phyloP scores from a whole-genome alignment of 495 filamentous ascomycete species.

The Penicillium macrosclerotiorum region DNA sequence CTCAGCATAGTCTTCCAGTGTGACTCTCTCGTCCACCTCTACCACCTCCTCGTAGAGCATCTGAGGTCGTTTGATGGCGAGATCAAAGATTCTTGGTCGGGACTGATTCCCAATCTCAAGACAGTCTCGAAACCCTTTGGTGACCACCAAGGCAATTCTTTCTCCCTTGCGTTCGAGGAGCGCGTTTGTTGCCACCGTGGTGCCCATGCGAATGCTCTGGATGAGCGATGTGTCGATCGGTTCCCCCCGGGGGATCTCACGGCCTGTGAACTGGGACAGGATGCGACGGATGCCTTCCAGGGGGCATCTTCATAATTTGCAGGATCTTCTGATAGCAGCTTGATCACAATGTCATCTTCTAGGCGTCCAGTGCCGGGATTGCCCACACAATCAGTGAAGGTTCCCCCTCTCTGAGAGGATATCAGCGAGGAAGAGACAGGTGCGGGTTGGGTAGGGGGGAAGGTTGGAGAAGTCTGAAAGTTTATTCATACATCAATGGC shows the following conservation, averaged over 20 bases:
- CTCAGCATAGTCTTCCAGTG: conserved; percentile 59
- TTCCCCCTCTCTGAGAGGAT: conserved; percentile 29
- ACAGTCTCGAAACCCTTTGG: conserved; percentile 84
- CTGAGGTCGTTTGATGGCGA: conserved; percentile 68
- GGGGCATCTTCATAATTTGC: conserved; percentile 79
- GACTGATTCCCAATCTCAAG: conserved; percentile 78
- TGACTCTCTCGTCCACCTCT: conserved; percentile 78
- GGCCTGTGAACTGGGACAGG: conserved; percentile 67
- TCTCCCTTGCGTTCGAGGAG: conserved; percentile 89
- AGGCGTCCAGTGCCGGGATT: conserved; percentile 22
- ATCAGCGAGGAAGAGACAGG: not conserved
- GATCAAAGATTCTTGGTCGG: conserved; percentile 71
- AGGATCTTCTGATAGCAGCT: conserved; percentile 78
- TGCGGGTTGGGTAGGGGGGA: not conserved
- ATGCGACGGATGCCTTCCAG: conserved; percentile 81
- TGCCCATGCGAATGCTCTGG: conserved; percentile 79
- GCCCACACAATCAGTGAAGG: conserved; percentile 29
- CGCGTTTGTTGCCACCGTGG: conserved; percentile 80
- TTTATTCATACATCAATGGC: conserved; percentile 26
- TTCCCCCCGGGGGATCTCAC: conserved; percentile 73
- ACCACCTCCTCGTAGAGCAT: conserved; percentile 68
- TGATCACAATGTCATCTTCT: conserved; percentile 61
- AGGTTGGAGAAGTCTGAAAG: not conserved
- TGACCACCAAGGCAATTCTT: conserved; percentile 79
- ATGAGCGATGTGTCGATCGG: conserved; percentile 74